These are phyloP conservation scores for Starmerella cellae DNA, from an alignment of 805 yeast genomes.

Conservation along the genomic window DNA sequence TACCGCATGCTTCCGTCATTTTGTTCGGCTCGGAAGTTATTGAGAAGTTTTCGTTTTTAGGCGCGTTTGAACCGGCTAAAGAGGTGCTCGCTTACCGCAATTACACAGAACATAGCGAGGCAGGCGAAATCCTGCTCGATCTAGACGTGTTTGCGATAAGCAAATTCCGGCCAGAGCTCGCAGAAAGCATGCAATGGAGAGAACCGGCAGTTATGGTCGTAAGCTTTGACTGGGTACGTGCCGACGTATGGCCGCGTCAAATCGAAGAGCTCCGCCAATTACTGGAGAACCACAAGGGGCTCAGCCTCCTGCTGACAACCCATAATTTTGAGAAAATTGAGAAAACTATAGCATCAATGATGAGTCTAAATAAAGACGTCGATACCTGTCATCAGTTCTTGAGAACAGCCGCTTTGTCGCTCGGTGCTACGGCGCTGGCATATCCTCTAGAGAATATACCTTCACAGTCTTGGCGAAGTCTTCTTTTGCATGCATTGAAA, in stretches of 20 bases:
- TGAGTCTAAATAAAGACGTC: constrained; percentile 3
- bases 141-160: constrained; percentile 1
- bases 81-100: constrained; percentile 3
- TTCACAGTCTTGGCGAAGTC: neutral
- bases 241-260: constrained; percentile 3
- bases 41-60: neutral
- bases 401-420: constrained; percentile 9
- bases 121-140: neutral
- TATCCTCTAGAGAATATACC: neutral
- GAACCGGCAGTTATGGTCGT: neutral
- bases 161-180: neutral
- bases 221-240: constrained; percentile 6
- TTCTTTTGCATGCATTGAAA: neutral
- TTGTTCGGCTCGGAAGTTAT: neutral
- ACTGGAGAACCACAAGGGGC: neutral
- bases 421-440: constrained; percentile 2
- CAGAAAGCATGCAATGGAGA: neutral
- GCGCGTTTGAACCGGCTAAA: neutral
- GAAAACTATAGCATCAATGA: neutral
- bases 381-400: constrained; percentile 15
- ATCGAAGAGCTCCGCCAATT: neutral
- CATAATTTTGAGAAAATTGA: neutral
- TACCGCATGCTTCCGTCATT: neutral
- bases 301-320: constrained; percentile 4
- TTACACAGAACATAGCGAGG: neutral